Conservation (phyloP, 202 grass and related monocot species). For the Carex sylvatica region DNA sequence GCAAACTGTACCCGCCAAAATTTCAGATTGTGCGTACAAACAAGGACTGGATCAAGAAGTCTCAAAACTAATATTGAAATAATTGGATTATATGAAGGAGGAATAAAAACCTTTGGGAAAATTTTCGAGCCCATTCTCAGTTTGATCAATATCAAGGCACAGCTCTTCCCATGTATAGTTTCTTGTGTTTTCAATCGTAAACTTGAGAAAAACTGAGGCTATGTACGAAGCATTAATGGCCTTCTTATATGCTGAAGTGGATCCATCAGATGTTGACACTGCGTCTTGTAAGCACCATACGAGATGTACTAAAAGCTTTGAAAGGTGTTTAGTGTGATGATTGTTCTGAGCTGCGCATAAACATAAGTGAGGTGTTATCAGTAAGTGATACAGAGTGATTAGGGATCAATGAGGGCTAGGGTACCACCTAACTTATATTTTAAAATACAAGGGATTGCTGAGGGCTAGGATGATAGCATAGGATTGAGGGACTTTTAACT, state of each 20-base stretch:
- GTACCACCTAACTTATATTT: no score
- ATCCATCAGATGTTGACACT: constrained; percentile 43
- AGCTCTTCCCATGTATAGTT: constrained; percentile 79
- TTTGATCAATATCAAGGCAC: constrained; percentile 64
- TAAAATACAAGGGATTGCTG: no score
- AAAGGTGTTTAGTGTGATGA: constrained; percentile 78
- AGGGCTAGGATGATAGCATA: no score
- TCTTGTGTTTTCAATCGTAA: constrained; percentile 85
- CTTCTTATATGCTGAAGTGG: constrained; percentile 48
- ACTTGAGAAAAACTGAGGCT: constrained; percentile 97
- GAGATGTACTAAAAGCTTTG: constrained; percentile 92
- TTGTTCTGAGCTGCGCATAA: constrained; percentile 86
- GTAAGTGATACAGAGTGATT: constrained; percentile 8
- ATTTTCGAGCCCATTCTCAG: constrained; percentile 63
- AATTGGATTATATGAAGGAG: constrained; percentile 6
- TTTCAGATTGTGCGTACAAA: neutral
- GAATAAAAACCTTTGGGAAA: constrained; percentile 63
- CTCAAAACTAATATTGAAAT: neutral
- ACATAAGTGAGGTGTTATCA: constrained; percentile 19
- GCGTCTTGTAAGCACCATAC: constrained; percentile 92
- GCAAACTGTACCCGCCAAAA: neutral
- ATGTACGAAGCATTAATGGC: constrained; percentile 95
- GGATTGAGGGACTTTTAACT: no score
- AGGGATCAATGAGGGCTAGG: no score
- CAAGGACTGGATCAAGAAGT: neutral